Evolutionary conservation across 202 grass and related monocot species (phyloP).

Genomic region (Zoysia matrella): DNA sequence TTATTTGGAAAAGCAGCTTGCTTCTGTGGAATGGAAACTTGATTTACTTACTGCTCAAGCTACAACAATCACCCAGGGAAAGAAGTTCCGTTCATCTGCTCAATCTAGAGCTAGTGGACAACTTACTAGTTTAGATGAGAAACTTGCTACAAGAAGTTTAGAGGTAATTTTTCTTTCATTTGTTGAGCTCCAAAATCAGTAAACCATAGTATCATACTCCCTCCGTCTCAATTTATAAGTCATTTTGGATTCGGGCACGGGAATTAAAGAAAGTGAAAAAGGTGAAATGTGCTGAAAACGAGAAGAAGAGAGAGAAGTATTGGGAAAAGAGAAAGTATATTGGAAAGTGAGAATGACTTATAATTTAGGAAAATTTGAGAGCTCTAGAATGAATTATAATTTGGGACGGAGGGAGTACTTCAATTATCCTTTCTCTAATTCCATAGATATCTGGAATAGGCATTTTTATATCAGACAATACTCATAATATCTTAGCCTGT

Average conservation of each 20-base stretch:
- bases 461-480: constrained; percentile 22
- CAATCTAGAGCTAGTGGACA: constrained; percentile 65
- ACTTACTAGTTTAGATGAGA: constrained; percentile 65
- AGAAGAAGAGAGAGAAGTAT: too few relatives aligned
- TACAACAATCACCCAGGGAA: constrained; percentile 75
- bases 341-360: too few relatives aligned
- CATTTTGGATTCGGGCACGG: too few relatives aligned
- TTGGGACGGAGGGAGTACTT: too few relatives aligned
- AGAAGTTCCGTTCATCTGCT: constrained; percentile 62
- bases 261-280: too few relatives aligned
- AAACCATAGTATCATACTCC: background rate
- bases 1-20: constrained; percentile 87
- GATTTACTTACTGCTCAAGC: constrained; percentile 84
- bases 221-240: too few relatives aligned
- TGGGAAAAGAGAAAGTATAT: too few relatives aligned
- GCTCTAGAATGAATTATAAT: too few relatives aligned
- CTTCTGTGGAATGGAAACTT: constrained; percentile 72
- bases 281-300: too few relatives aligned
- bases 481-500: constrained; percentile 4
- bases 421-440: too few relatives aligned
- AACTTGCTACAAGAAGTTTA: constrained; percentile 70
- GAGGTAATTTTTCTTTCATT: constrained; percentile 56
- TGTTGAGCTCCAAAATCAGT: constrained; percentile 39
- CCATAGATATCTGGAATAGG: constrained; percentile 28
- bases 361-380: too few relatives aligned